Conservation (phyloP, 169 alveolate species). For the Plasmodium yoelii region DNA sequence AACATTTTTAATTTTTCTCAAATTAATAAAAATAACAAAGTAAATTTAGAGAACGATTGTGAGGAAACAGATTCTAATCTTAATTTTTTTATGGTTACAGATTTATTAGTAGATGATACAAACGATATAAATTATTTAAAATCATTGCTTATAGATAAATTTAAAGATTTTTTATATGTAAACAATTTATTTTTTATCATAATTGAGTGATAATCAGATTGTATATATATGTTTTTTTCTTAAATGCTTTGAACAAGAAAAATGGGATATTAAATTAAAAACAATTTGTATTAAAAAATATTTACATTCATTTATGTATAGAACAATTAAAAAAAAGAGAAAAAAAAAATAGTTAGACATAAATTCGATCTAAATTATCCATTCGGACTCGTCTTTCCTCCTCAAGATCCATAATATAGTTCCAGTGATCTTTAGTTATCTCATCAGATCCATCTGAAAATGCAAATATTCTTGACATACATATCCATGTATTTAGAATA, state of each 20-base stretch:
- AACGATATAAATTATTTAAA: slow-evolving; percentile 16
- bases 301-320: neutral
- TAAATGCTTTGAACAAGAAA: neutral
- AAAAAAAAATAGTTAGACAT: slow-evolving; percentile 10
- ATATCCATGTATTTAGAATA: slow-evolving; percentile 70
- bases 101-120: slow-evolving; percentile 52
- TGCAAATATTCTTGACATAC: slow-evolving; percentile 72
- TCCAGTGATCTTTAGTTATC: slow-evolving; percentile 56
- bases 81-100: slow-evolving; percentile 53
- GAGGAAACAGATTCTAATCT: neutral
- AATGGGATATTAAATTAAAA: neutral
- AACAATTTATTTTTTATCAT: slow-evolving; percentile 65
- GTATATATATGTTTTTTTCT: neutral
- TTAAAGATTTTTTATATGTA: slow-evolving; percentile 13
- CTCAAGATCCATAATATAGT: slow-evolving; percentile 55
- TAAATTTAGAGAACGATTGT: slow-evolving; percentile 3
- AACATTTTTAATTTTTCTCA: neutral
- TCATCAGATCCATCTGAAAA: slow-evolving; percentile 70
- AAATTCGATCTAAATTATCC: slow-evolving; percentile 22
- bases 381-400: slow-evolving; percentile 45
- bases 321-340: neutral
- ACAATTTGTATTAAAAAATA: neutral
- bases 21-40: neutral
- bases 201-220: slow-evolving; percentile 3
- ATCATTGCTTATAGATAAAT: slow-evolving; percentile 40